Base-by-base conservation (phyloP, 257 asterid species). In the Petrea volubilis region DNA sequence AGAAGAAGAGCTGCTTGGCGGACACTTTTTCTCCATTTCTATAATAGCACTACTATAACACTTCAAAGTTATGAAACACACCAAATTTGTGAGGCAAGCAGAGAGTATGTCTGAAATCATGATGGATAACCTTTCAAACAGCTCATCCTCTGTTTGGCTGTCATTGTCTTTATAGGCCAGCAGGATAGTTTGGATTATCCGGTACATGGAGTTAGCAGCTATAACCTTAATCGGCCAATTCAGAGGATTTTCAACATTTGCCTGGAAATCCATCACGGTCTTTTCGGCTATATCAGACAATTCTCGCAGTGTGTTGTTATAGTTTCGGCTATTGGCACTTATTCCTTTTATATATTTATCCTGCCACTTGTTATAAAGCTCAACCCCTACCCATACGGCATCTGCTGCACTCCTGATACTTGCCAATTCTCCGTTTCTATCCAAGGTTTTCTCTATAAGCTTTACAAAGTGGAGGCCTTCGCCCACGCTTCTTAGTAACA, bases 191-290 rank as follows among this genome's bases (percentile, higher is more conserved):
- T 1, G 66, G 18, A 57, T 40, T 21, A 63, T 40, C 56, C 77
- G 43, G 46, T 40, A 51, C 77, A 64, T 74, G n/a, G 68, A 61
- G 17, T 72, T 60, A 12, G 76, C 76, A 4, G 76, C 76, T 6
- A 75, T 34, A 14, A 75, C 52, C 6, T 60, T 68, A 1, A 15
- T 3, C 1, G 78, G 61, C 72, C 72, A 64, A 12, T 55, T 64
- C 0, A 41, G 18, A 41, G 78, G 72, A 21, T 57, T 46, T 11
- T 71, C 44, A 2, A 7, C 25, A 1, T 20, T 44, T 3, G 21
- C 40, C 60, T 52, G 50, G 31, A 27, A 60, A 63, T 68, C 52
- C 28, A 5, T 29, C 3, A 67, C 52, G 1, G 50, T 49, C 7
- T 7, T 43, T 17, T 40, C 29, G 13, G 74, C 74, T 27, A 29